Conservation (phyloP, 257 asterid species). For the Mitragyna speciosa region DNA sequence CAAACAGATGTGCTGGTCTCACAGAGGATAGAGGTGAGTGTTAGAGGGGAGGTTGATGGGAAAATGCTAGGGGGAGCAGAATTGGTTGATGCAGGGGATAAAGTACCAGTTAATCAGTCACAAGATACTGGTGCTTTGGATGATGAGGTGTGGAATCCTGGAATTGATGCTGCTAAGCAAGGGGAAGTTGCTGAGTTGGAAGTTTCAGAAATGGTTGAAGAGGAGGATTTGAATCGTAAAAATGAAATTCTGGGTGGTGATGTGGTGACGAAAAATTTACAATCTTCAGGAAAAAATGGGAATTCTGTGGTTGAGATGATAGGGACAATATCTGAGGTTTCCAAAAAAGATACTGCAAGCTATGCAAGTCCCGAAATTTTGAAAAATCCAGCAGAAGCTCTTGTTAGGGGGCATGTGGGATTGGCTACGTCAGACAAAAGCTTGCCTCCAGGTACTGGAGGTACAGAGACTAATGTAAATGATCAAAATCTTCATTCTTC, state of each 20-base stretch:
- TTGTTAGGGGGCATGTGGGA: slow-evolving; percentile 23
- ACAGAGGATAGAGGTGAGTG: slow-evolving; percentile 25
- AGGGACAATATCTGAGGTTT: slow-evolving; percentile 14
- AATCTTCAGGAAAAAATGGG: slow-evolving; percentile 18
- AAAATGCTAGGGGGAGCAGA: slow-evolving; percentile 8
- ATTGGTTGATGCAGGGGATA: slow-evolving; percentile 25
- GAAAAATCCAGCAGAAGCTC: slow-evolving; percentile 32
- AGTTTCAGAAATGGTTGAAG: slow-evolving; percentile 1
- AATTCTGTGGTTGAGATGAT: slow-evolving; percentile 23
- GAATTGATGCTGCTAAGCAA: slow-evolving; percentile 30
- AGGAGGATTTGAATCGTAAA: not conserved
- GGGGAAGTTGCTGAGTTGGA: slow-evolving; percentile 19
- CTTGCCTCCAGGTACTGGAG: slow-evolving; percentile 14
- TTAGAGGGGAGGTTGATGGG: slow-evolving; percentile 21
- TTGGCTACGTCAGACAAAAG: slow-evolving; percentile 26
- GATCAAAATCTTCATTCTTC: slow-evolving; percentile 15
- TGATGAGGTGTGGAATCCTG: slow-evolving; percentile 43
- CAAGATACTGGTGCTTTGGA: slow-evolving; percentile 28
- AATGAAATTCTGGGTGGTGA: not conserved
- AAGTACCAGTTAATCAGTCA: slow-evolving; percentile 21
- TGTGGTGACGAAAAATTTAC: slow-evolving; percentile 1
- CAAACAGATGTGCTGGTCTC: slow-evolving; percentile 12
- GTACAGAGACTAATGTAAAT: slow-evolving; percentile 16
- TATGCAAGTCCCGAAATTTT: slow-evolving; percentile 19
- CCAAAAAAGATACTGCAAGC: slow-evolving; percentile 25